phyloP scores from a whole-genome alignment of 1,284 basidiomycete species.

The Ceratobasidium sp. region DNA sequence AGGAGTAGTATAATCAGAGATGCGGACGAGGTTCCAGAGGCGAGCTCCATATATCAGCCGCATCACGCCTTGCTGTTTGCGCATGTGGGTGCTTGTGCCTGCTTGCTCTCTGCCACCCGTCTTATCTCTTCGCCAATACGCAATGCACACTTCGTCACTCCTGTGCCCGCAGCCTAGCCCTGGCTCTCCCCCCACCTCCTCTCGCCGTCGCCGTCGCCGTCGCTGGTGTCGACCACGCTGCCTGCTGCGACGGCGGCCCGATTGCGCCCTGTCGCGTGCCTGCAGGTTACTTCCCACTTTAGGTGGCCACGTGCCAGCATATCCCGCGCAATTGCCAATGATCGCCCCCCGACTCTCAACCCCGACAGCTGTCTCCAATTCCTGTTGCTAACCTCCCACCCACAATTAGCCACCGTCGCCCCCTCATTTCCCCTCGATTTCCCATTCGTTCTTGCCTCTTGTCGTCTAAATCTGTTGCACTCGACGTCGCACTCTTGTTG shows the following conservation, averaged over 20 bases:
- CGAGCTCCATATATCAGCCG: constrained; percentile 19
- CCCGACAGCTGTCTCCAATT: constrained; percentile 12
- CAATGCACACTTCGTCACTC: background rate
- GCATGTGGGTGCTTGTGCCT: constrained; percentile 19
- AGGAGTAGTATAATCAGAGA: constrained; percentile 18
- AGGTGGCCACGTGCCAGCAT: constrained; percentile 13
- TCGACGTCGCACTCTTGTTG: background rate
- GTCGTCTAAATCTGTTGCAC: background rate
- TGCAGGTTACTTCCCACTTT: constrained; percentile 12
- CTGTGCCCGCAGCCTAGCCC: background rate
- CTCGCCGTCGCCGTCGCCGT: background rate
- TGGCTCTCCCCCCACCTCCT: background rate
- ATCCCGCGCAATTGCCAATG: constrained; percentile 16
- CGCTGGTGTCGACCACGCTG: background rate
- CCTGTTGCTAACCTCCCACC: constrained; percentile 4
- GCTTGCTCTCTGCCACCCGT: constrained; percentile 4
- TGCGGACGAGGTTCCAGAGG: background rate
- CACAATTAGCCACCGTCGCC: constrained; percentile 25
- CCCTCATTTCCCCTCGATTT: background rate
- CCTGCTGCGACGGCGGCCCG: background rate
- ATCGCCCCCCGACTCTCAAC: constrained; percentile 9
- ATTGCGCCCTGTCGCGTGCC: constrained; percentile 2
- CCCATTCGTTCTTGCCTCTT: background rate
- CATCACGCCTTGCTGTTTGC: constrained; percentile 17
- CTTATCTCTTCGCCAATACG: background rate